A percentile compares a stretch with the other conserved stretches of the same genome.
Evolutionary conservation across 2,329 filamentous ascomycete species (phyloP).

Genomic region (Fusarium globosum): DNA sequence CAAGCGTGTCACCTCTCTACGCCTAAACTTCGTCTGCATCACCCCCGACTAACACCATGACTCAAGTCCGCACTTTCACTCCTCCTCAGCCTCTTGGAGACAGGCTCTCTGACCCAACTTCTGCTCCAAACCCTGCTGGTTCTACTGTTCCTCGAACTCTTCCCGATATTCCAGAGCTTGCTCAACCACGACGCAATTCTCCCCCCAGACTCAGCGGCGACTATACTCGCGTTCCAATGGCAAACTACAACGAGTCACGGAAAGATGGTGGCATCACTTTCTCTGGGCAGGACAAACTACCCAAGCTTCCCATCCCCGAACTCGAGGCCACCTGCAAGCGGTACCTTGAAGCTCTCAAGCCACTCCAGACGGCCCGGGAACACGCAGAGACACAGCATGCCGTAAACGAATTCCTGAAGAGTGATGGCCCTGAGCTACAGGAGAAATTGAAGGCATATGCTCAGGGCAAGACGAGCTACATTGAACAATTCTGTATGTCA

Average conservation of each 20-base stretch:
- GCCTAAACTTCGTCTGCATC: slow-evolving; percentile 58
- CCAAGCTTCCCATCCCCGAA: slow-evolving; percentile 92
- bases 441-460: slow-evolving; percentile 92
- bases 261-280: slow-evolving; percentile 84
- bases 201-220: slow-evolving; percentile 44
- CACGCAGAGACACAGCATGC: slow-evolving; percentile 84
- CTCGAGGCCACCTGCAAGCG: slow-evolving; percentile 81
- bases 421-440: slow-evolving; percentile 86
- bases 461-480: slow-evolving; percentile 91
- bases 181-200: slow-evolving; percentile 38
- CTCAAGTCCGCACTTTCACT: slow-evolving; percentile 56
- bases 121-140: slow-evolving; percentile 40
- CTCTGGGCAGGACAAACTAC: slow-evolving; percentile 86
- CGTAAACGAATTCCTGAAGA: slow-evolving; percentile 82
- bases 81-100: slow-evolving; percentile 79
- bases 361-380: slow-evolving; percentile 83
- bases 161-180: slow-evolving; percentile 49
- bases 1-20: slow-evolving; percentile 80
- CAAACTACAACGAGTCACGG: slow-evolving; percentile 62
- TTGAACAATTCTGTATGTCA: slow-evolving; percentile 91
- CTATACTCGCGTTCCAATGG: slow-evolving; percentile 63
- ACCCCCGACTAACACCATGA: slow-evolving; percentile 50
- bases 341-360: slow-evolving; percentile 82
- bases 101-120: slow-evolving; percentile 64
- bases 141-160: slow-evolving; percentile 55